Conservation (phyloP, 257 asterid genomes). For the Solanum pinnatisectum region DNA sequence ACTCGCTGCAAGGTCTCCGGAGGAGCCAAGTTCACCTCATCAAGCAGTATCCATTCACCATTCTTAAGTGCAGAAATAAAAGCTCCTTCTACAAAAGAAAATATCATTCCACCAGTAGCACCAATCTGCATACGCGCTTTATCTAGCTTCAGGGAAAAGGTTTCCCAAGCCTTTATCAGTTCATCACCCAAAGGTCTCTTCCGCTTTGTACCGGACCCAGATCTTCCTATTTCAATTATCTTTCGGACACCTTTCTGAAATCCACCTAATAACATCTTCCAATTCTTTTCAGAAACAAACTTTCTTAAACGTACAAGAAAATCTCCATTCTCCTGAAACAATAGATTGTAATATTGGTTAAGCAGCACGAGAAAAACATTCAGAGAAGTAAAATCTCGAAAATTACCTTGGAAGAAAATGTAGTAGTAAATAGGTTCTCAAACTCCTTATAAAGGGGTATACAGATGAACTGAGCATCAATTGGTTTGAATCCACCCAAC, state of each 20-base stretch:
- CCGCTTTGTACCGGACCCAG: constrained; percentile 54
- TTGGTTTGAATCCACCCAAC: constrained; percentile 86
- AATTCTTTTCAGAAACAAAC: constrained; percentile 39
- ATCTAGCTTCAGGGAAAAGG: constrained; percentile 49
- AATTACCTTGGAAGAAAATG: constrained; percentile 67
- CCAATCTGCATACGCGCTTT: constrained; percentile 55
- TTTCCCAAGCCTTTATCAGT: constrained; percentile 48
- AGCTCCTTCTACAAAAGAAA: constrained; percentile 97
- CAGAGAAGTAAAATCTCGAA: neutral
- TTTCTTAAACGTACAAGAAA: constrained; percentile 36
- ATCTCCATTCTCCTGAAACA: constrained; percentile 44
- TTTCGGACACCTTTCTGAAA: constrained; percentile 42
- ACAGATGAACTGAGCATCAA: constrained; percentile 67
- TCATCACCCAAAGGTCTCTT: constrained; percentile 58
- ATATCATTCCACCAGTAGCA: constrained; percentile 74
- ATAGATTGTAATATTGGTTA: neutral
- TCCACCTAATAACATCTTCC: constrained; percentile 59
- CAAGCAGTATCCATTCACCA: constrained; percentile 96
- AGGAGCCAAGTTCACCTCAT: constrained; percentile 98
- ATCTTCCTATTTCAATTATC: constrained; percentile 36
- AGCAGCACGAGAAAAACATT: neutral
- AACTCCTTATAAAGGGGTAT: constrained; percentile 76
- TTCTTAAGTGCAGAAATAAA: constrained; percentile 66
- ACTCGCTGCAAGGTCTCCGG: constrained; percentile 93
- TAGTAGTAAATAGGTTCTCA: constrained; percentile 38